These are phyloP conservation scores for Hypoxylon perforatum DNA, from an alignment of 495 filamentous ascomycete species.

Conservation along the genomic window DNA sequence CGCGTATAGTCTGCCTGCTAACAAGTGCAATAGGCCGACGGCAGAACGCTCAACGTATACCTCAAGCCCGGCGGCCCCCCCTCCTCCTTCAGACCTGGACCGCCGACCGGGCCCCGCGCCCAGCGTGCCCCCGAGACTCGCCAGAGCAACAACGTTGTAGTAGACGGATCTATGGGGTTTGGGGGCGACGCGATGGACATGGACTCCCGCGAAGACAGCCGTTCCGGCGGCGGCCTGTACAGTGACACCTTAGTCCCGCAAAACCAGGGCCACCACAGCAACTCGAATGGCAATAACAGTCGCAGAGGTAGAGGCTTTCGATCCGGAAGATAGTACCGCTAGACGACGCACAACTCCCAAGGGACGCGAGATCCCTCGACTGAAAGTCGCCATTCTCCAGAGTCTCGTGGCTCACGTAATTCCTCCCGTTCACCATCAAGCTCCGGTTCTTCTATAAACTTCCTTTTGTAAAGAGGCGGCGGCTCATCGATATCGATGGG, in stretches of 20 bases:
- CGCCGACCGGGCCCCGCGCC: conserved; percentile 46
- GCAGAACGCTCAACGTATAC: conserved; percentile 81
- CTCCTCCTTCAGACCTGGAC: conserved; percentile 29
- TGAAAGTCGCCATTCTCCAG: too few species aligned
- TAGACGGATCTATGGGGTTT: conserved; percentile 73
- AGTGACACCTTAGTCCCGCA: conserved; percentile 53
- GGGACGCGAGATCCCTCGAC: neutral
- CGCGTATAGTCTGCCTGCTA: conserved; percentile 6
- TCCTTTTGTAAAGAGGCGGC: too few species aligned
- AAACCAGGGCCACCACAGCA: conserved; percentile 20
- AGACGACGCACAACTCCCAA: neutral
- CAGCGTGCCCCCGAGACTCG: conserved; percentile 55
- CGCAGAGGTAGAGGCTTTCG: conserved; percentile 53
- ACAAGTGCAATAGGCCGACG: conserved; percentile 73
- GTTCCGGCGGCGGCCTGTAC: conserved; percentile 51
- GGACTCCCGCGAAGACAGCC: conserved; percentile 40
- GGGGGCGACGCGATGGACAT: conserved; percentile 66
- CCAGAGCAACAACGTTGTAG: conserved; percentile 53
- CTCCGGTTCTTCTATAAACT: too few species aligned
- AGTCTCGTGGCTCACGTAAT: too few species aligned
- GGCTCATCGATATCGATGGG: too few species aligned
- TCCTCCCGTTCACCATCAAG: too few species aligned
- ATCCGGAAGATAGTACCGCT: conserved; percentile 27
- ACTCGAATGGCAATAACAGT: conserved; percentile 26
- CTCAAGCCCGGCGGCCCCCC: conserved; percentile 65